Evolutionary conservation across 352 stramenopile species (phyloP).

Genomic region (Lagenidium giganteum): DNA sequence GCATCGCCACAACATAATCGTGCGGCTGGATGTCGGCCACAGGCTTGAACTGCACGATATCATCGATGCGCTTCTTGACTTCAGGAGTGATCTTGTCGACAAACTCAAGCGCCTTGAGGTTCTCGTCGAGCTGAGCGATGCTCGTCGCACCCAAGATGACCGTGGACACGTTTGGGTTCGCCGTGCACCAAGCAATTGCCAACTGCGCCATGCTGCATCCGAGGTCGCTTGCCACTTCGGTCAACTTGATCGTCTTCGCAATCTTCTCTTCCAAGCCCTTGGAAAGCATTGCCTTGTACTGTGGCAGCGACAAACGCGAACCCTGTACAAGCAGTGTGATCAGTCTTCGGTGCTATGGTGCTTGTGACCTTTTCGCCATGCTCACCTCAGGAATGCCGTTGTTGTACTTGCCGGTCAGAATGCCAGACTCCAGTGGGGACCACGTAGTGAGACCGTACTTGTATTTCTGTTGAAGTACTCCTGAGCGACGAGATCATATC

Average conservation of each 20-base stretch:
- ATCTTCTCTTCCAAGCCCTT: constrained; percentile 43
- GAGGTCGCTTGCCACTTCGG: constrained; percentile 53
- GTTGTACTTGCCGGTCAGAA: constrained; percentile 82
- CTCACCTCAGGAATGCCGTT: constrained; percentile 51
- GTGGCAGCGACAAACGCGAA: constrained; percentile 45
- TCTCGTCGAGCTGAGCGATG: constrained; percentile 42
- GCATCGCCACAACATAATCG: constrained; percentile 17
- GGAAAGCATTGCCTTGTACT: constrained; percentile 46
- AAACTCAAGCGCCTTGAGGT: constrained; percentile 34
- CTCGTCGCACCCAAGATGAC: constrained; percentile 53
- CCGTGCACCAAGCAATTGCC: constrained; percentile 42
- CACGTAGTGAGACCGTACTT: constrained; percentile 73
- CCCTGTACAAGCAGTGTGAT: constrained; percentile 15
- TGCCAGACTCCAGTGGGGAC: constrained; percentile 58
- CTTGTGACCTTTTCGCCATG: constrained; percentile 4
- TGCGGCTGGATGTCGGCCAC: constrained; percentile 18
- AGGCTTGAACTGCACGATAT: constrained; percentile 32
- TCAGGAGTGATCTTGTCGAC: constrained; percentile 40
- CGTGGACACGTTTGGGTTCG: constrained; percentile 46
- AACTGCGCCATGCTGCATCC: constrained; percentile 57
- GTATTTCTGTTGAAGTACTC: constrained; percentile 27
- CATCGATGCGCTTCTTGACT: constrained; percentile 40
- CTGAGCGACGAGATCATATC: background rate
- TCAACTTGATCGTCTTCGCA: constrained; percentile 35
- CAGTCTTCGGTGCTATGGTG: constrained; percentile 3